A percentile compares a stretch with the other conserved stretches of the same genome.
These are phyloP conservation scores for Colletotrichum sp. DNA, from an alignment of 2,329 filamentous ascomycete genomes.

Conservation along the genomic window DNA sequence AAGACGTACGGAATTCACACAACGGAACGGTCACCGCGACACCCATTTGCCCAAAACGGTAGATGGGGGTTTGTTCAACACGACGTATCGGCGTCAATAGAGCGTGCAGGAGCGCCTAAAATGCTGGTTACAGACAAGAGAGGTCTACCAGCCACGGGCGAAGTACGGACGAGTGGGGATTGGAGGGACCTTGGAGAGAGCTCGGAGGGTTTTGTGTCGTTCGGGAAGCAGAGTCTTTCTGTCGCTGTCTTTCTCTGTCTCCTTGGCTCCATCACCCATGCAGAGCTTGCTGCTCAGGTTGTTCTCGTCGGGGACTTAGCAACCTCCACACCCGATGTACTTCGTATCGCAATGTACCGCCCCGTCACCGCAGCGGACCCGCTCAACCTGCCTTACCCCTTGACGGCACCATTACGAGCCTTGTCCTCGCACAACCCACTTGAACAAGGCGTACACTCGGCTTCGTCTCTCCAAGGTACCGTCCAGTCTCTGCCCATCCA, in stretches of 20 bases:
- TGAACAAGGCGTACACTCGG: background rate
- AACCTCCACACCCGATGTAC: slow-evolving; percentile 17
- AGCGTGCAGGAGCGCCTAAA: background rate
- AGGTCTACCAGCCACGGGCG: background rate
- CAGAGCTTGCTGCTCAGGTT: slow-evolving; percentile 18
- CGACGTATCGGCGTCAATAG: background rate
- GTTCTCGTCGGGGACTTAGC: slow-evolving; percentile 17
- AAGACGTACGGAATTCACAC: background rate
- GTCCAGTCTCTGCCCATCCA: background rate
- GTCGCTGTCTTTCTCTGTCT: background rate
- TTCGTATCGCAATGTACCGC: slow-evolving; percentile 13
- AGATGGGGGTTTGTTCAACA: background rate
- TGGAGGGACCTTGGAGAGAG: background rate
- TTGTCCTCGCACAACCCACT: slow-evolving; percentile 7
- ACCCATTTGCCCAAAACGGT: background rate
- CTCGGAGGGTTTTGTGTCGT: background rate
- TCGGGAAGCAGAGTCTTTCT: background rate
- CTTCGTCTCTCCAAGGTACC: background rate
- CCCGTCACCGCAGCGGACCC: slow-evolving; percentile 1
- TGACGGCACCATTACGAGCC: slow-evolving; percentile 14
- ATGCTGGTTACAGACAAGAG: background rate
- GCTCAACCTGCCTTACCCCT: slow-evolving; percentile 16
- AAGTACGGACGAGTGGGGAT: slow-evolving; percentile 6
- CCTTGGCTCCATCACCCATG: slow-evolving; percentile 4
- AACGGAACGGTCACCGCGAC: background rate